A percentile compares a stretch with the other conserved stretches of the same genome.
phyloP scores from a whole-genome alignment of 2,329 filamentous ascomycete species.

The Ophiostoma ulmi region DNA sequence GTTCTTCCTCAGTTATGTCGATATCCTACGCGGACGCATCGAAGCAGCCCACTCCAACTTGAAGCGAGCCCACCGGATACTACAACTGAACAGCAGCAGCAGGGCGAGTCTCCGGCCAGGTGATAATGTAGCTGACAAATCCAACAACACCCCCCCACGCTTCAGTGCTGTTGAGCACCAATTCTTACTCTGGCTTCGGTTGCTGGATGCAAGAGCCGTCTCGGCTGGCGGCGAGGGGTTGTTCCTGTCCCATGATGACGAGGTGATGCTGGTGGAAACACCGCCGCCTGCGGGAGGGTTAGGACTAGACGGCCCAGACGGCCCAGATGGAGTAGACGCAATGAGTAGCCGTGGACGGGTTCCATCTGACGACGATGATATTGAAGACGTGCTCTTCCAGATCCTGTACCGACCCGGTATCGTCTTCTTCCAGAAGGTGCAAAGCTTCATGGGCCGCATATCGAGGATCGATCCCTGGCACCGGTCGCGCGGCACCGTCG shows the following conservation, averaged over 20 bases:
- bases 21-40: constrained; percentile 42
- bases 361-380: constrained; percentile 32
- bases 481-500: constrained; percentile 49
- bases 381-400: constrained; percentile 50
- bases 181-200: constrained; percentile 50
- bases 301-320: constrained; percentile 24
- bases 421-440: constrained; percentile 54
- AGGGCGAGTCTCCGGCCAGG: background rate
- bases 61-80: constrained; percentile 45
- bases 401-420: constrained; percentile 52
- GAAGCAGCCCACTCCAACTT: constrained; percentile 46
- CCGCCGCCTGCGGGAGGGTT: constrained; percentile 39
- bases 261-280: constrained; percentile 42
- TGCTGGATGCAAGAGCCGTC: constrained; percentile 52
- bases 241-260: constrained; percentile 47
- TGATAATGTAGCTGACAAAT: constrained; percentile 30
- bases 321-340: constrained; percentile 7
- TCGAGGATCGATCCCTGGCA: constrained; percentile 55
- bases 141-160: constrained; percentile 20
- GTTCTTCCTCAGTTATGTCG: constrained; percentile 52
- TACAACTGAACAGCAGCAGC: constrained; percentile 35
- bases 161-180: constrained; percentile 42
- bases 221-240: constrained; percentile 53
- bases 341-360: constrained; percentile 8
- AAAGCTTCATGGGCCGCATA: constrained; percentile 53